Conservation (phyloP, 106 monocot species). For the Cymbidium sinense region DNA sequence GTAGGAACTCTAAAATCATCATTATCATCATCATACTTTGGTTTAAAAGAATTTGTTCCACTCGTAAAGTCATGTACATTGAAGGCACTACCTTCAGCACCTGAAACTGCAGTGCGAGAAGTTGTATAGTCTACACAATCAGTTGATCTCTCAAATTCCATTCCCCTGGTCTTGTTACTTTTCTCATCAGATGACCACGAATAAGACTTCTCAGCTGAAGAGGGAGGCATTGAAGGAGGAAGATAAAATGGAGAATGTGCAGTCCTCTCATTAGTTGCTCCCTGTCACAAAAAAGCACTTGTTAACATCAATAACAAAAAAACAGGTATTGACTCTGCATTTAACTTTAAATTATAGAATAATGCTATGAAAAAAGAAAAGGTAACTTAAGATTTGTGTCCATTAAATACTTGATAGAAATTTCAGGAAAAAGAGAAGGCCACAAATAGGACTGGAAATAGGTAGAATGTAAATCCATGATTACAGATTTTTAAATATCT, state of each 20-base stretch:
- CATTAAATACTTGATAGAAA: background rate
- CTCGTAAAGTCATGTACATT: slow-evolving; percentile 12
- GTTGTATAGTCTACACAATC: slow-evolving; percentile 13
- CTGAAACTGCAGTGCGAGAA: slow-evolving; percentile 13
- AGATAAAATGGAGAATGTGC: slow-evolving; percentile 26
- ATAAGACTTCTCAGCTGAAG: slow-evolving; percentile 23
- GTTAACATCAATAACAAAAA: background rate
- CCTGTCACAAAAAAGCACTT: slow-evolving; percentile 18
- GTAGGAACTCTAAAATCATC: slow-evolving; percentile 79
- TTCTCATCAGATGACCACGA: slow-evolving; percentile 21
- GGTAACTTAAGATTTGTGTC: background rate
- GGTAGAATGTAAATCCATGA: slow-evolving; percentile 1
- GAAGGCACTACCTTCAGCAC: slow-evolving; percentile 29
- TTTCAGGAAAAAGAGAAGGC: background rate
- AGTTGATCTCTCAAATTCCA: slow-evolving; percentile 7
- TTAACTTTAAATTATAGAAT: too few species aligned
- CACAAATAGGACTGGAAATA: background rate
- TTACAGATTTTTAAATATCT: too few species aligned
- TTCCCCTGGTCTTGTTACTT: slow-evolving; percentile 2
- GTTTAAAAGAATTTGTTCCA: slow-evolving; percentile 17
- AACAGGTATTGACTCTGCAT: too few species aligned
- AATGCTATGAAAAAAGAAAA: too few species aligned
- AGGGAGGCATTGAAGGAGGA: slow-evolving; percentile 12
- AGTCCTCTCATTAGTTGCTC: slow-evolving; percentile 33
- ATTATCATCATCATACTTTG: slow-evolving; percentile 35